These are phyloP conservation scores for Kuraishia piskuri DNA, from an alignment of 805 yeast species.

Conservation along the genomic window DNA sequence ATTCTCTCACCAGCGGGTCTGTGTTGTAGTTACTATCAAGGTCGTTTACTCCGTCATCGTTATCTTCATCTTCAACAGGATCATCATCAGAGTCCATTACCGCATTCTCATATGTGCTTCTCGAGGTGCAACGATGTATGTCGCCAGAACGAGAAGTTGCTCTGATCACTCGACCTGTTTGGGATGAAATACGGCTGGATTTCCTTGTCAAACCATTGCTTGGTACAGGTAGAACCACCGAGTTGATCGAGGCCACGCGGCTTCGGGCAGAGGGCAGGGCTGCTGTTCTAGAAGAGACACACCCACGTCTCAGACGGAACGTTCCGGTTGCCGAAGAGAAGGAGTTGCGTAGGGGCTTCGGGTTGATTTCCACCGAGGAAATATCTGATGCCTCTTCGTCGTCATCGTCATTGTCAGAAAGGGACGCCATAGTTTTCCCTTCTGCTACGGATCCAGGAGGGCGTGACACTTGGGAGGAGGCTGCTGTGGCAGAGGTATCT, in stretches of 20 bases:
- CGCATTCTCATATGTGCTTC: conserved; percentile 1
- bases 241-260: background rate
- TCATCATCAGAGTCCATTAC: background rate
- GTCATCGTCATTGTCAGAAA: background rate
- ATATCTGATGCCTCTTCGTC: background rate
- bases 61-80: background rate
- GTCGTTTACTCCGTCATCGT: conserved; percentile 4
- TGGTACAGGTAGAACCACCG: background rate
- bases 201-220: background rate
- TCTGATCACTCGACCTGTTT: background rate
- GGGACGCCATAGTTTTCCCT: background rate
- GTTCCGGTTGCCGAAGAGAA: background rate
- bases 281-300: background rate
- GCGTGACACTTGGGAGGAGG: background rate
- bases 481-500: background rate
- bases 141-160: background rate
- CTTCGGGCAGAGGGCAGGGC: background rate
- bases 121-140: background rate
- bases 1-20: conserved; percentile 23
- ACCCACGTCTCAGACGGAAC: background rate
- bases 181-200: background rate
- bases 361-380: background rate
- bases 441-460: background rate
- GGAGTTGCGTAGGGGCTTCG: background rate
- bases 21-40: background rate